Evolutionary conservation across 2,329 filamentous ascomycete species (phyloP).

Genomic region (Colletotrichum lindemuthianum): DNA sequence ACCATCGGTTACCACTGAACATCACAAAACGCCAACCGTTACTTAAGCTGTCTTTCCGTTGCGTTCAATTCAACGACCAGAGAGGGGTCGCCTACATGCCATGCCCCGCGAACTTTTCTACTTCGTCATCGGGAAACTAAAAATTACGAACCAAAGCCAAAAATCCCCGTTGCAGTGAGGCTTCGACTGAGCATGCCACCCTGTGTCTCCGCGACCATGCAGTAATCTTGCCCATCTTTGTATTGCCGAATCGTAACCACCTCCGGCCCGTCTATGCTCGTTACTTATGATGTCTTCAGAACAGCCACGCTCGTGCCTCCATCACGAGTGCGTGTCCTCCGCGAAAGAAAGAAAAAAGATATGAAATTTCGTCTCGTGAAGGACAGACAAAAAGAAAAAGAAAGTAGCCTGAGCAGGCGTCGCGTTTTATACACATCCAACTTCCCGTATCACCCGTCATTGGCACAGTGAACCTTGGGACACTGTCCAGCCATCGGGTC

Average conservation of each 20-base stretch:
- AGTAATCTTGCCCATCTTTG: slow-evolving; percentile 34
- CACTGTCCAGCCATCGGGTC: background rate
- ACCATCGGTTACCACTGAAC: background rate
- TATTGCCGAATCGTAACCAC: slow-evolving; percentile 35
- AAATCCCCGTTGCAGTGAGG: slow-evolving; percentile 27
- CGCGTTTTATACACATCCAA: slow-evolving; percentile 35
- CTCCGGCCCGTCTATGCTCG: slow-evolving; percentile 37
- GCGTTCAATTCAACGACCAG: slow-evolving; percentile 28
- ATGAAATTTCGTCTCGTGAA: slow-evolving; percentile 12
- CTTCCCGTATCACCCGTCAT: slow-evolving; percentile 19
- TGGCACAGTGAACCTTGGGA: slow-evolving; percentile 20
- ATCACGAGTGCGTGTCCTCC: background rate
- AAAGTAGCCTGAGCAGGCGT: slow-evolving; percentile 17
- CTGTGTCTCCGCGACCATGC: slow-evolving; percentile 25
- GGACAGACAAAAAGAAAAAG: slow-evolving; percentile 35
- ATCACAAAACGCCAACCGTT: background rate
- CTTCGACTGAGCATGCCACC: slow-evolving; percentile 23
- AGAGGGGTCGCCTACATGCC: slow-evolving; percentile 29
- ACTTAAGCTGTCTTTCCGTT: slow-evolving; percentile 22
- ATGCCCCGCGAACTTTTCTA: slow-evolving; percentile 23
- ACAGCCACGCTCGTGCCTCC: slow-evolving; percentile 18
- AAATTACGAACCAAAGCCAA: slow-evolving; percentile 32
- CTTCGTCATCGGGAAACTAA: slow-evolving; percentile 31
- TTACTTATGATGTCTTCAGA: slow-evolving; percentile 30
- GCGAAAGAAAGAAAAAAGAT: slow-evolving; percentile 14